Conservation (phyloP, 2,329 filamentous ascomycete species). For the Aspergillus luchuensis region DNA sequence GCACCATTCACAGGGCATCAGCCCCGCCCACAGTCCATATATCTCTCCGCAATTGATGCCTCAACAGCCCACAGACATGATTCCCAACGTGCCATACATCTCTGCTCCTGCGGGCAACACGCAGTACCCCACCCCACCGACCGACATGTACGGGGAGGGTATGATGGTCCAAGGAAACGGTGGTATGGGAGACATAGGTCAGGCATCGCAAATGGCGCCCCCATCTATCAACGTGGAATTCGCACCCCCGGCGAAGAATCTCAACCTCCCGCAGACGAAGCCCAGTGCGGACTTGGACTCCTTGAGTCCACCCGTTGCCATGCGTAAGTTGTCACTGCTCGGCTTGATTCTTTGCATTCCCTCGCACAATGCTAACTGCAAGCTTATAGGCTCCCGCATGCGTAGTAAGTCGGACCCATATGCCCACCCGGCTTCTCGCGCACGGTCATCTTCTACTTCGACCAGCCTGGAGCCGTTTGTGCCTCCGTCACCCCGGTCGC, state of each 20-base stretch:
- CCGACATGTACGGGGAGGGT: conserved; percentile 57
- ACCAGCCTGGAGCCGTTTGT: conserved; percentile 36
- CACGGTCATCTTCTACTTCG: conserved; percentile 38
- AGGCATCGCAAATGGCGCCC: conserved; percentile 77
- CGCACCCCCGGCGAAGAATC: conserved; percentile 71
- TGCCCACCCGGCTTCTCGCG: conserved; percentile 48
- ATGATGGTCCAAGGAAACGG: conserved; percentile 50
- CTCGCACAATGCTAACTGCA: conserved; percentile 9
- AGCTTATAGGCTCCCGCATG: conserved; percentile 52
- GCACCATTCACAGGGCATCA: conserved; percentile 52
- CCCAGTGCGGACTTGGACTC: conserved; percentile 71
- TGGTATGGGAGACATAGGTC: conserved; percentile 63
- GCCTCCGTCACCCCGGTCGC: conserved; percentile 42
- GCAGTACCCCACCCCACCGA: conserved; percentile 51
- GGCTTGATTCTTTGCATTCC: not conserved
- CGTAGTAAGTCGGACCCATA: conserved; percentile 65
- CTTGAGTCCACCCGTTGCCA: conserved; percentile 76
- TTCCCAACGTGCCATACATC: conserved; percentile 45
- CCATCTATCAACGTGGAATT: conserved; percentile 94
- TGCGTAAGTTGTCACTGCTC: conserved; percentile 43
- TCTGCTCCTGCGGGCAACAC: conserved; percentile 51
- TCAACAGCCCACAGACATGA: conserved; percentile 69
- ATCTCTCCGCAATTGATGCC: conserved; percentile 66
- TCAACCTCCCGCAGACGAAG: conserved; percentile 67
- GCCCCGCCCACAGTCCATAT: conserved; percentile 72